Percentiles rank a stretch among this genome's conserved stretches.
These are phyloP conservation scores for Sungouiella thailandica DNA, from an alignment of 805 yeast genomes.

Conservation along the genomic window DNA sequence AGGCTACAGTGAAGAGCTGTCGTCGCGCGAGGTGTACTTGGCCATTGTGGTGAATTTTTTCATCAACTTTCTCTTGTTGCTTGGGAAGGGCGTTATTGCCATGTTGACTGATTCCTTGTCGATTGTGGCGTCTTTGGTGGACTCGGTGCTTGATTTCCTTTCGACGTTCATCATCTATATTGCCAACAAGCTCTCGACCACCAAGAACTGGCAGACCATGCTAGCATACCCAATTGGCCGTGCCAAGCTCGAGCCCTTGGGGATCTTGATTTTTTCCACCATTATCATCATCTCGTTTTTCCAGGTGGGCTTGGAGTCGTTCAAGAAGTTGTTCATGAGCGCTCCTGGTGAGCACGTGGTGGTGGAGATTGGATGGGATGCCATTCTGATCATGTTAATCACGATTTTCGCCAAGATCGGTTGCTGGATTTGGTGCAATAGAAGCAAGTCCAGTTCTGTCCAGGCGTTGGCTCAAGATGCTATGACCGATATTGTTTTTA, in stretches of 20 bases:
- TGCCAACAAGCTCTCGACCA: constrained; percentile 48
- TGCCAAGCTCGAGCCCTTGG: constrained; percentile 70
- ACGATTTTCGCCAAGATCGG: constrained; percentile 58
- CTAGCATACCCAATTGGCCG: constrained; percentile 65
- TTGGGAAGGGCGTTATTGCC: constrained; percentile 58
- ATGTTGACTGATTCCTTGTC: constrained; percentile 68
- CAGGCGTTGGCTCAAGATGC: constrained; percentile 84
- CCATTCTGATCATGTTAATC: constrained; percentile 54
- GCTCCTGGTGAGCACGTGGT: constrained; percentile 28
- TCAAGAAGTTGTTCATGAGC: constrained; percentile 40
- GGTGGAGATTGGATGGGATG: constrained; percentile 45
- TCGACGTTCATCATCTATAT: constrained; percentile 69
- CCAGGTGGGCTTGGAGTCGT: constrained; percentile 66
- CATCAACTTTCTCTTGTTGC: constrained; percentile 52
- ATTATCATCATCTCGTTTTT: constrained; percentile 66
- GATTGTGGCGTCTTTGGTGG: constrained; percentile 72
- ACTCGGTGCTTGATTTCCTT: constrained; percentile 67
- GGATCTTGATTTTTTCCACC: constrained; percentile 68
- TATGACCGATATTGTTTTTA: constrained; percentile 69
- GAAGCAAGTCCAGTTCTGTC: constrained; percentile 58
- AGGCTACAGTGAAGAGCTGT: constrained; percentile 43
- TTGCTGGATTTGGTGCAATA: constrained; percentile 62
- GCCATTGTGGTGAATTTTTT: constrained; percentile 64
- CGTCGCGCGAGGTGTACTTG: constrained; percentile 40
- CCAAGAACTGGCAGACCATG: constrained; percentile 42